These are phyloP conservation scores for Trametes meyenii DNA, from an alignment of 768 basidiomycete genomes.

Conservation along the genomic window DNA sequence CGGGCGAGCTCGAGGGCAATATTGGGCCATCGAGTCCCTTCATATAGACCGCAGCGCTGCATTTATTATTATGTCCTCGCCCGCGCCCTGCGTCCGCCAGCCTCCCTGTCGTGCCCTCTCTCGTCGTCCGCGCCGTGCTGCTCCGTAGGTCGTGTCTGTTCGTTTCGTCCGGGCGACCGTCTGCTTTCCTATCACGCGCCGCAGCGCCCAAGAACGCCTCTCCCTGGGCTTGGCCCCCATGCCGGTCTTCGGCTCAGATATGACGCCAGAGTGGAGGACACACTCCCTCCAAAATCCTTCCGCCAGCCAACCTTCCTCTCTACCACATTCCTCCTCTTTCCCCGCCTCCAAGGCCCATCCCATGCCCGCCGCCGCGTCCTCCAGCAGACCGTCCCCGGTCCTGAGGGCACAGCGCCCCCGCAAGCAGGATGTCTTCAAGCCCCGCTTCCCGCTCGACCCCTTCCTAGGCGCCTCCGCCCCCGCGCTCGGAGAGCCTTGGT, in stretches of 20 bases:
- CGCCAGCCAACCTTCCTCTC: not conserved
- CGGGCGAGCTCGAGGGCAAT: too few species aligned
- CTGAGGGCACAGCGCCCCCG: slow-evolving; percentile 4
- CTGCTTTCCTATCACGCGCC: not conserved
- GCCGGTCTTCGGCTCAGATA: slow-evolving; percentile 13
- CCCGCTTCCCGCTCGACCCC: slow-evolving; percentile 40
- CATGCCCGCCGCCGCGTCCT: slow-evolving; percentile 18
- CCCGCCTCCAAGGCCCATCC: too few species aligned
- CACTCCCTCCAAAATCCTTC: not conserved
- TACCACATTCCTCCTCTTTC: not conserved
- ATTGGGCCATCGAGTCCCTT: too few species aligned
- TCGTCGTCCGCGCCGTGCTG: not conserved
- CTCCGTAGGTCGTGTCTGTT: too few species aligned
- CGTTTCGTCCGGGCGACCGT: not conserved
- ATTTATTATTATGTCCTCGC: not conserved
- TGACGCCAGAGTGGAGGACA: slow-evolving; percentile 23
- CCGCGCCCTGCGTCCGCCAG: not conserved
- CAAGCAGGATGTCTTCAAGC: slow-evolving; percentile 34
- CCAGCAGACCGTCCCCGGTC: slow-evolving; percentile 8
- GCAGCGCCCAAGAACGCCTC: slow-evolving; percentile 6
- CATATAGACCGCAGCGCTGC: too few species aligned
- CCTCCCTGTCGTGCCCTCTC: too few species aligned
- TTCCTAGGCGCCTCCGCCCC: slow-evolving; percentile 31
- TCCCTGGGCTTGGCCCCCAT: slow-evolving; percentile 3
- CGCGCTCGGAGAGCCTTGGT: slow-evolving; percentile 34